Evolutionary conservation across 495 filamentous ascomycete genomes (phyloP).

Genomic region (Hypoxylon intermedium): DNA sequence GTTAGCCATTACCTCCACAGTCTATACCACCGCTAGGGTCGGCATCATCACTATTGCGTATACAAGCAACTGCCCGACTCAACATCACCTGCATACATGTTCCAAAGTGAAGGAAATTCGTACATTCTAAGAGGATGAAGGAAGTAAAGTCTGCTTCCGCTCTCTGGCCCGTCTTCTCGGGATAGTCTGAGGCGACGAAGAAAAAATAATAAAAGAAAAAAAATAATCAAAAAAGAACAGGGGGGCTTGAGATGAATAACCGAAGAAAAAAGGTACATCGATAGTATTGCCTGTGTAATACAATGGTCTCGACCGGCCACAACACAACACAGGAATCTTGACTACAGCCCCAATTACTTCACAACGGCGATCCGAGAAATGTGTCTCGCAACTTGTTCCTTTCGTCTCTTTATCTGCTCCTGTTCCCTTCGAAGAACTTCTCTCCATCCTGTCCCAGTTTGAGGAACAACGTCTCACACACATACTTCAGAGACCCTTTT

Average conservation of each 20-base stretch:
- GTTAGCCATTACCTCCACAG: slow-evolving; percentile 23
- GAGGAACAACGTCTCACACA: slow-evolving; percentile 46
- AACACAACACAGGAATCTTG: slow-evolving; percentile 38
- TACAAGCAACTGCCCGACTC: slow-evolving; percentile 40
- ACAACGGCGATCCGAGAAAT: slow-evolving; percentile 40
- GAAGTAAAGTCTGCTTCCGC: slow-evolving; percentile 19
- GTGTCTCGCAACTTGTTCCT: slow-evolving; percentile 40
- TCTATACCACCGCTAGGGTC: slow-evolving; percentile 21
- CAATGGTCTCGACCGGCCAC: slow-evolving; percentile 42
- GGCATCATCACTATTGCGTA: slow-evolving; percentile 26
- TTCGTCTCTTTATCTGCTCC: slow-evolving; percentile 40
- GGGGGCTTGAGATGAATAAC: slow-evolving; percentile 39
- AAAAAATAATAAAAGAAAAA: slow-evolving; percentile 20
- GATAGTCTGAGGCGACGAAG: slow-evolving; percentile 6
- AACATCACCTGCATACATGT: slow-evolving; percentile 17
- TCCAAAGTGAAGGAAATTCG: slow-evolving; percentile 1
- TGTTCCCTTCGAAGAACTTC: slow-evolving; percentile 40
- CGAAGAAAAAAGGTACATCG: slow-evolving; percentile 44
- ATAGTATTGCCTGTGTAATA: slow-evolving; percentile 44
- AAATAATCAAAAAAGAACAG: slow-evolving; percentile 35
- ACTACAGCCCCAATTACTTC: slow-evolving; percentile 41
- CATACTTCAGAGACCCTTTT: slow-evolving; percentile 32
- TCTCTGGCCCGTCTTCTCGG: slow-evolving; percentile 8
- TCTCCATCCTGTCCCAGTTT: slow-evolving; percentile 40
- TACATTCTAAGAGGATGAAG: neutral